Conservation (phyloP, 2,329 filamentous ascomycete species). For the Nakataea oryzae region DNA sequence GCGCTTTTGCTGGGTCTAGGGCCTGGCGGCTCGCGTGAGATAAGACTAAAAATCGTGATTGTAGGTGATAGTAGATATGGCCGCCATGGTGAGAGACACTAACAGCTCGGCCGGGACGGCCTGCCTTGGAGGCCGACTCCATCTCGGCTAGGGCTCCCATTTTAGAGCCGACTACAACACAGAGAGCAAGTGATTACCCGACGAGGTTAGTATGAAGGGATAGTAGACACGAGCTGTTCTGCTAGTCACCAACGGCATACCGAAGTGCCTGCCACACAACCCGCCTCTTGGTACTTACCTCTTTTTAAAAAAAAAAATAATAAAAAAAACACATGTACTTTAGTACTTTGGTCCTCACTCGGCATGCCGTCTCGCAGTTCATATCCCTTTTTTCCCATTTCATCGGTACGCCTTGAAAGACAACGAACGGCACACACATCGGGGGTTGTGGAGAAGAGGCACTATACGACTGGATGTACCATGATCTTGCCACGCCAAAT, state of each 20-base stretch:
- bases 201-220: neutral
- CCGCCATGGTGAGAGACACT: neutral
- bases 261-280: no score
- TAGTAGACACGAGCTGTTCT: no score
- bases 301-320: no score
- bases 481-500: constrained; percentile 30
- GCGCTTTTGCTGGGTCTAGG: no score
- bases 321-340: no score
- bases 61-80: neutral
- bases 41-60: no score
- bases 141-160: neutral
- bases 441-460: constrained; percentile 4
- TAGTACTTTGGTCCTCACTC: neutral
- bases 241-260: no score
- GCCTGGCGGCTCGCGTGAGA: no score
- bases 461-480: constrained; percentile 17
- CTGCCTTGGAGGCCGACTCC: neutral
- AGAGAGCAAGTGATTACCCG: neutral
- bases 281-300: no score
- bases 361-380: neutral
- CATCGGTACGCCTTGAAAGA: neutral
- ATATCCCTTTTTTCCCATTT: constrained; percentile 1
- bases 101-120: neutral
- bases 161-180: neutral
- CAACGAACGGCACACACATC: constrained; percentile 1